These are phyloP conservation scores for Asclepias syriaca DNA, from an alignment of 257 asterid species.

Conservation along the genomic window DNA sequence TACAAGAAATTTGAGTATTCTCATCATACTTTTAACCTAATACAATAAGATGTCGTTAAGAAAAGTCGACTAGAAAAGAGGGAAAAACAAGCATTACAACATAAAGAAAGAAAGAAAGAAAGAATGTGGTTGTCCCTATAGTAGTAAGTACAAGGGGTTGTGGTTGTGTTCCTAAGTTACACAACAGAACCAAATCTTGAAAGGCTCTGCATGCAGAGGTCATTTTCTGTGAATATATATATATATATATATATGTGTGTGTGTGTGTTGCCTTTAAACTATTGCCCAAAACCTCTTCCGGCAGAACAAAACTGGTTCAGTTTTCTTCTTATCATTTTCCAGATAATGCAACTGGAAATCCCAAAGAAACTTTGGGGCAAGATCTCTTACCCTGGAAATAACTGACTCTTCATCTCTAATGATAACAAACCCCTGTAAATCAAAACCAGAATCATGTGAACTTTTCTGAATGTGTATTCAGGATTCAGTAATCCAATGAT, in stretches of 20 bases:
- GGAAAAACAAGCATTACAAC: background rate
- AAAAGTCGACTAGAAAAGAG: background rate
- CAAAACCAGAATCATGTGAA: background rate
- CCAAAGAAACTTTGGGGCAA: constrained; percentile 82
- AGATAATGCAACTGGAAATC: constrained; percentile 54
- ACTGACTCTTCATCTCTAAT: constrained; percentile 70
- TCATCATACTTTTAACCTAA: background rate
- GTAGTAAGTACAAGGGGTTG: background rate
- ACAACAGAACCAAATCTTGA: constrained; percentile 2
- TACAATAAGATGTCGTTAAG: background rate
- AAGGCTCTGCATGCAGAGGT: constrained; percentile 2
- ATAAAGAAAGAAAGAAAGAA: background rate
- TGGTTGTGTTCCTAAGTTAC: constrained; percentile 2
- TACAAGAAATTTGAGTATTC: background rate
- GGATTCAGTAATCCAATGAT: background rate
- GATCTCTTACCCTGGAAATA: constrained; percentile 44
- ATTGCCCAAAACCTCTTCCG: constrained; percentile 84
- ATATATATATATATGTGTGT: background rate
- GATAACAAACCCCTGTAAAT: constrained; percentile 58
- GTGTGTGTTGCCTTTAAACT: constrained; percentile 21
- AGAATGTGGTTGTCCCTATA: background rate
- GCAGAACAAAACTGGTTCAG: constrained; percentile 65
- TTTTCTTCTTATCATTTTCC: constrained; percentile 53
- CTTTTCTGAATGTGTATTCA: background rate
- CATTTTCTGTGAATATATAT: background rate